Conservation (phyloP, 805 yeast genomes). For the Sungouiella blattae region DNA sequence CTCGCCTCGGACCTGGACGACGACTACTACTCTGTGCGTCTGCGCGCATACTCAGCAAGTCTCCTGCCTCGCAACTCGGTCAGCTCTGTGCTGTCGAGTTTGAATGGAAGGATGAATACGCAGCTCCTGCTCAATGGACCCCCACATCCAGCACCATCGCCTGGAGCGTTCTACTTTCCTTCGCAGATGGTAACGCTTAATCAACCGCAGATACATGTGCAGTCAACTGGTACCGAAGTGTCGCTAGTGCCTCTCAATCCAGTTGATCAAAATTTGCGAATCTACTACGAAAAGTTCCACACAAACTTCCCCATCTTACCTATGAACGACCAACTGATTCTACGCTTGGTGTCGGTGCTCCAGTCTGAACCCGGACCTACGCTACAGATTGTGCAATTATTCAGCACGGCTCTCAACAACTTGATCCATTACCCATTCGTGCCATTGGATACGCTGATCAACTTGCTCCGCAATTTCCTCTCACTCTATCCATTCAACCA, state of each 20-base stretch:
- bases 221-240: too few relatives aligned
- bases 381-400: constrained; percentile 40
- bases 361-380: too few relatives aligned
- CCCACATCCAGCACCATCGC: constrained; percentile 2
- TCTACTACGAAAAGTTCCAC: constrained; percentile 45
- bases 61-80: too few relatives aligned
- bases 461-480: constrained; percentile 32
- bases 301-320: constrained; percentile 42
- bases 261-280: constrained; percentile 10
- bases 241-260: constrained; percentile 8
- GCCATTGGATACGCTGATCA: constrained; percentile 30
- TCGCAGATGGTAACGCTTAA: too few relatives aligned
- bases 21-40: constrained; percentile 23
- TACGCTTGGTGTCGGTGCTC: too few relatives aligned
- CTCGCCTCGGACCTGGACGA: constrained; percentile 8
- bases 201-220: too few relatives aligned
- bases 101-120: constrained; percentile 14
- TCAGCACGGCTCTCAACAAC: constrained; percentile 37
- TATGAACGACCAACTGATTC: too few relatives aligned
- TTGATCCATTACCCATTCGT: constrained; percentile 33
- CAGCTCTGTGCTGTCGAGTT: constrained; percentile 15
- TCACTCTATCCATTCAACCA: constrained; percentile 33
- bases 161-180: not conserved
- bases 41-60: constrained; percentile 7
- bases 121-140: constrained; percentile 4